These are phyloP conservation scores for Rhodotorula kratochvilovae DNA, from an alignment of 768 basidiomycete species.

Conservation along the genomic window DNA sequence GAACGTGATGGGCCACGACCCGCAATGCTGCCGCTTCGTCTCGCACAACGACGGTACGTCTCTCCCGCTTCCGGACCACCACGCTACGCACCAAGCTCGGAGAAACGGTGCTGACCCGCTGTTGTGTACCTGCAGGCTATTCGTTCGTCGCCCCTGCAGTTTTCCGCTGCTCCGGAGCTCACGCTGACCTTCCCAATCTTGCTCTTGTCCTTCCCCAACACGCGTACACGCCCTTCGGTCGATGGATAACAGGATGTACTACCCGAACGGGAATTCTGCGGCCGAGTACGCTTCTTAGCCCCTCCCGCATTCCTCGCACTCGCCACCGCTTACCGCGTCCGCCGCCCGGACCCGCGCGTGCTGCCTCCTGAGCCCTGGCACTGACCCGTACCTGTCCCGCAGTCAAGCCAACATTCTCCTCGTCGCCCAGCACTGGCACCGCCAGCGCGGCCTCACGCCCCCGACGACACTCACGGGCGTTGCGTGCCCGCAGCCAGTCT, in stretches of 20 bases:
- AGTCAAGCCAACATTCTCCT: constrained; percentile 14
- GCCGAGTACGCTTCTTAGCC: background rate
- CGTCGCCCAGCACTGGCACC: constrained; percentile 31
- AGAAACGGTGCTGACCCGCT: background rate
- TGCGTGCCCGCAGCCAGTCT: constrained; percentile 27
- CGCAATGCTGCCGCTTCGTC: constrained; percentile 31
- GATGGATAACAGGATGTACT: constrained; percentile 25
- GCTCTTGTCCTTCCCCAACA: no score
- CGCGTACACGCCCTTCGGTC: no score
- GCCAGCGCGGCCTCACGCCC: constrained; percentile 10
- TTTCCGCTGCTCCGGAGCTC: no score
- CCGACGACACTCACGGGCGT: constrained; percentile 16
- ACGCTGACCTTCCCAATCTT: background rate
- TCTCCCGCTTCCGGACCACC: background rate
- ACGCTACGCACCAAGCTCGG: no score
- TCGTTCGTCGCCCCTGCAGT: background rate
- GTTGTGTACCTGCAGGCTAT: background rate
- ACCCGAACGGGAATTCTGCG: constrained; percentile 22
- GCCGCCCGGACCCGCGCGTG: no score
- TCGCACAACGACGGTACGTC: constrained; percentile 20
- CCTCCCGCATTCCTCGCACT: background rate
- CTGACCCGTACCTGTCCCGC: background rate
- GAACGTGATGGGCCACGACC: constrained; percentile 26
- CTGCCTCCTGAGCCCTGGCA: no score
- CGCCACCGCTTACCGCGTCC: background rate